Evolutionary conservation across 2,329 filamentous ascomycete species (phyloP).

Genomic region (Iodosphaeria phyllophila): DNA sequence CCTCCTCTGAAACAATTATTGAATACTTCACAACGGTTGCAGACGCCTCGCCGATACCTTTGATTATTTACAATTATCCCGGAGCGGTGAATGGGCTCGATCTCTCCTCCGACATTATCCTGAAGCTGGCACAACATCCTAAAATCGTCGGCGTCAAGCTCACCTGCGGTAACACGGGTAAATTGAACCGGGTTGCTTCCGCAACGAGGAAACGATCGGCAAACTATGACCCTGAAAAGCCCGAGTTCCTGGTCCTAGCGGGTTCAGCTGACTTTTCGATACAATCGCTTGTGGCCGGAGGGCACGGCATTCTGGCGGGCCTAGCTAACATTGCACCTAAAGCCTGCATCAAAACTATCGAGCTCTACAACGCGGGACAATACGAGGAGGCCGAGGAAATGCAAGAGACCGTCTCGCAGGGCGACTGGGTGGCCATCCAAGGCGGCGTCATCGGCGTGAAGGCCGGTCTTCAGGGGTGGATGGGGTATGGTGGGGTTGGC

Average conservation of each 20-base stretch:
- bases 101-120: constrained; percentile 41
- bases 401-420: constrained; percentile 46
- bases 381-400: constrained; percentile 39
- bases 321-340: constrained; percentile 55
- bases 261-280: constrained; percentile 58
- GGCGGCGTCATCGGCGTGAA: constrained; percentile 57
- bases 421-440: constrained; percentile 56
- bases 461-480: constrained; percentile 44
- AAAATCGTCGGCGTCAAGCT: constrained; percentile 54
- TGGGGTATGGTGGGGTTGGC: constrained; percentile 44
- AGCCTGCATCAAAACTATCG: constrained; percentile 40
- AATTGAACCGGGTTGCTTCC: constrained; percentile 43
- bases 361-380: constrained; percentile 39
- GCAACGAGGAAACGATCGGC: constrained; percentile 27
- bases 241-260: constrained; percentile 49
- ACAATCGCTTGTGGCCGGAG: constrained; percentile 48
- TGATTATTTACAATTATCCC: constrained; percentile 54
- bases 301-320: constrained; percentile 53
- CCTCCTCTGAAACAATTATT: constrained; percentile 38
- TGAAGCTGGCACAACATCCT: constrained; percentile 37
- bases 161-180: constrained; percentile 53
- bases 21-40: constrained; percentile 50
- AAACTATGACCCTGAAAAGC: constrained; percentile 13
- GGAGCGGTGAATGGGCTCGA: constrained; percentile 45
- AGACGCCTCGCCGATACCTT: constrained; percentile 40